Base-by-base conservation (phyloP, 148 eudicot species). In the Nepenthes mirabilis region DNA sequence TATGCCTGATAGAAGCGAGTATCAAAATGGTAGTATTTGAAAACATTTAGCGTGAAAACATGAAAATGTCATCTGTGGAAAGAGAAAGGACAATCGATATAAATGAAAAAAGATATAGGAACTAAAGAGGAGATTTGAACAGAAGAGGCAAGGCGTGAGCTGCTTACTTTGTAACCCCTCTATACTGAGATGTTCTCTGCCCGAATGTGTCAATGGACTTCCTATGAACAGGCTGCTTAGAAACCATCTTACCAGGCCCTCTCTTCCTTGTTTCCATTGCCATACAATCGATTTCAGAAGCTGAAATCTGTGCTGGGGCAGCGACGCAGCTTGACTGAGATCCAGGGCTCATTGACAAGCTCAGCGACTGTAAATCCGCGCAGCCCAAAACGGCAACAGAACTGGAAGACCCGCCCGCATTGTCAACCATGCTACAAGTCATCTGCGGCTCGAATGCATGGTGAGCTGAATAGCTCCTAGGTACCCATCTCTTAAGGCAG, bases 101-200 rank as follows among this genome's bases (percentile, higher is more conserved):
- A 23, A 8, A 57, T 34, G 14, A 57, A 57, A 59, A 43, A 5
- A 59, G 36, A n/a, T 59, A 23, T 40, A 58, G 54, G 50, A 14
- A 2, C 5, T 36, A 13, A 3, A 1, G 36, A 43, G 33, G 47
- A 6, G 49, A 40, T 48, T 36, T 50, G 36, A 68, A 14, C 36
- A 7, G 55, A 45, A 63, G 51, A 43, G 23, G 23, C 23, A 23
- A 23, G 23, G 23, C 6, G 11, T 40, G 57, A 3, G 14, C 4
- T 2, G 67, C 70, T 65, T 43, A 85, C 96, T 86, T 85, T n/a
- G 96, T 88, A 34, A 88, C 96, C 45, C 96, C 96, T 72, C 96
- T 77, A 59, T 55, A 88, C 70, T 88, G 96, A 59, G 96, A 88
- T 34, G 96, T 88, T 66, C 96, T 77, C 64, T 85, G 91, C 23